phyloP scores from a whole-genome alignment of 108 stramenopile genomes.

The Craspedostauros australis region DNA sequence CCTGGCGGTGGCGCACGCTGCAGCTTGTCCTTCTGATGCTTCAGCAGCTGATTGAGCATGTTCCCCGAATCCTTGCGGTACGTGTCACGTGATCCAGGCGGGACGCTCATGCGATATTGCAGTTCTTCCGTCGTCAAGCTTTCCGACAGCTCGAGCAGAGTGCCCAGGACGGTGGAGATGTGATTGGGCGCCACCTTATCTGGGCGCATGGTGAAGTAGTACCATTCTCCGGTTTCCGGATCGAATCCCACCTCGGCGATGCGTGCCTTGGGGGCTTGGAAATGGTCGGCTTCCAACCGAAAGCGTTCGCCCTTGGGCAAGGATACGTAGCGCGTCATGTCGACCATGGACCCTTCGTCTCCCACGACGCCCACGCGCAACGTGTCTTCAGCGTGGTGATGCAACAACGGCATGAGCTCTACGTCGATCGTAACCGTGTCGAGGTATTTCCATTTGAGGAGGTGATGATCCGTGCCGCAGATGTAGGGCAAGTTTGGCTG shows the following conservation, averaged over 20 bases:
- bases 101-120: constrained; percentile 79
- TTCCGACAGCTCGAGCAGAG: constrained; percentile 81
- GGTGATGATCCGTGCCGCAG: constrained; percentile 79
- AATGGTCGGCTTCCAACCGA: constrained; percentile 78
- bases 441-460: constrained; percentile 96
- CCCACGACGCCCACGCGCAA: constrained; percentile 68
- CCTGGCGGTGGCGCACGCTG: too few species aligned
- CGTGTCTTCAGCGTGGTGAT: constrained; percentile 37
- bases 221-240: constrained; percentile 87
- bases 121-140: constrained; percentile 79
- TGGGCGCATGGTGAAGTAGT: constrained; percentile 83
- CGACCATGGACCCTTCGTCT: constrained; percentile 65
- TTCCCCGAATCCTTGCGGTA: constrained; percentile 66
- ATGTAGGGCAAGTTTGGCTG: constrained; percentile 89
- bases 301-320: constrained; percentile 69
- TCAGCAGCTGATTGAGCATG: constrained; percentile 76
- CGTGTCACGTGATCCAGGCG: constrained; percentile 69
- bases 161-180: constrained; percentile 79
- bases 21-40: constrained; percentile 52
- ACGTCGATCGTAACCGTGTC: constrained; percentile 96
- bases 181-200: constrained; percentile 84
- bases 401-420: constrained; percentile 53
- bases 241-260: constrained; percentile 88
- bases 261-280: constrained; percentile 42
- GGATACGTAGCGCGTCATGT: constrained; percentile 75